Evolutionary conservation across 257 asterid species (phyloP), one percentile per base, ranked within the genome.

Genomic region (Petunia secreta): DNA sequence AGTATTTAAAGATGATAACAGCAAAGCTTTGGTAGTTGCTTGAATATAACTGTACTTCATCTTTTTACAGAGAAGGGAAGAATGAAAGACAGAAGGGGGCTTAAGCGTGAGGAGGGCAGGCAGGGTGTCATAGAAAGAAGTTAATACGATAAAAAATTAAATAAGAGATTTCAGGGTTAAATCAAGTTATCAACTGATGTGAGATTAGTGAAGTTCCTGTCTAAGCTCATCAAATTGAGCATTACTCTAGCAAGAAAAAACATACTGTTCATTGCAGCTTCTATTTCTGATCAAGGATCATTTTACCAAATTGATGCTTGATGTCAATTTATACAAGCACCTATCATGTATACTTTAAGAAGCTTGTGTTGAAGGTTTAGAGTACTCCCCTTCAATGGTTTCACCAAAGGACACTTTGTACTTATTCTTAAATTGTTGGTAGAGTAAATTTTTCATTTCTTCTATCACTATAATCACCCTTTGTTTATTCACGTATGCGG

Each of bases 371-470:
- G 36, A 36, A 11, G 77, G 77, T 71, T 46, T 50, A 13, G 44
- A 71, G 48, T 25, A 50, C 78, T 50, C 13, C 36, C 34, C 16
- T 50, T 50, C 41, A 52, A 50, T 73, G 34, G 50, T 48, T 13
- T 38, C 8, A 52, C 57, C 15, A 8, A 8, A 15, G 57, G 36
- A 36, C 77, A 73, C 14, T 25, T 25, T 73, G 62, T 36, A 48
- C 36, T 36, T 73, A 36, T 52, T 50, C 46, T 65, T 39, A 44
- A 11, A 36, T 50, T 73, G 46, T 43, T 63, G 36, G 44, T 9
- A 1, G 68, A 73, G 13, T 50, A 50, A 73, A 71, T 71, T 48
- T 71, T 59, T 73, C 44, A 50, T 73, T 46, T 50, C 77, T 16
- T 34, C 46, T 52, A 34, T 50, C 62, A 36, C 77, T 52, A 52